Evolutionary conservation across 2,329 filamentous ascomycete genomes (phyloP).

Genomic region (Colletotrichum spaethianum): DNA sequence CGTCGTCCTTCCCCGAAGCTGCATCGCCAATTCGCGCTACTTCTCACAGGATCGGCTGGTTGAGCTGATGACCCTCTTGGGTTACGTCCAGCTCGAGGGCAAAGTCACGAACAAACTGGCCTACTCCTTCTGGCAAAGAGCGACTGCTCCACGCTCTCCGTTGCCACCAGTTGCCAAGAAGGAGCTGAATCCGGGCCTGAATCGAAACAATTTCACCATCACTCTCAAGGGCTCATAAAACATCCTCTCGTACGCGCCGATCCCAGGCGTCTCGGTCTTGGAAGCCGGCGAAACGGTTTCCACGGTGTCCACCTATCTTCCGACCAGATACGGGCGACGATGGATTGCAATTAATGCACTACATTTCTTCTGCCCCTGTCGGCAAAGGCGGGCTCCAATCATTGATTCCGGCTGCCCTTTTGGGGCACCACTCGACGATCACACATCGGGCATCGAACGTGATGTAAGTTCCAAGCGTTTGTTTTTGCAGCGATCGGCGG

Average conservation of each 20-base stretch:
- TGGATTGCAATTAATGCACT: neutral
- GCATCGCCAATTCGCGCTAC: slow-evolving; percentile 91
- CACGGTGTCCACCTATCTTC: neutral
- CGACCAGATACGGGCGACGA: neutral
- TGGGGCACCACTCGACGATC: slow-evolving; percentile 5
- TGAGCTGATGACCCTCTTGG: slow-evolving; percentile 82
- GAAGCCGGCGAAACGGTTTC: neutral
- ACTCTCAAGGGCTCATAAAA: slow-evolving; percentile 65
- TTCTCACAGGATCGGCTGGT: slow-evolving; percentile 79
- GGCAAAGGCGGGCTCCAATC: slow-evolving; percentile 3
- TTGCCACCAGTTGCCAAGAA: slow-evolving; percentile 74
- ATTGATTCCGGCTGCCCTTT: slow-evolving; percentile 9
- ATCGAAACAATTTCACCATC: slow-evolving; percentile 93
- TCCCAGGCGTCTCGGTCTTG: neutral
- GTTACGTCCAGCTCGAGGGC: slow-evolving; percentile 75
- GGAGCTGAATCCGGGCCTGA: slow-evolving; percentile 81
- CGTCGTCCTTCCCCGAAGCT: slow-evolving; percentile 89
- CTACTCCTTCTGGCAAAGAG: slow-evolving; percentile 86
- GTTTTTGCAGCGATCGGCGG: slow-evolving; percentile 26
- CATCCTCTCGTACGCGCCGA: neutral
- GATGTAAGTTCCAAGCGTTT: slow-evolving; percentile 1
- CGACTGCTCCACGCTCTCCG: slow-evolving; percentile 39
- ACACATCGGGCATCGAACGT: neutral
- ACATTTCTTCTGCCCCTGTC: neutral
- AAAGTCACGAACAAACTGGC: slow-evolving; percentile 88